phyloP scores from a whole-genome alignment of 1,284 basidiomycete genomes.

The Moesziomyces sp. region DNA sequence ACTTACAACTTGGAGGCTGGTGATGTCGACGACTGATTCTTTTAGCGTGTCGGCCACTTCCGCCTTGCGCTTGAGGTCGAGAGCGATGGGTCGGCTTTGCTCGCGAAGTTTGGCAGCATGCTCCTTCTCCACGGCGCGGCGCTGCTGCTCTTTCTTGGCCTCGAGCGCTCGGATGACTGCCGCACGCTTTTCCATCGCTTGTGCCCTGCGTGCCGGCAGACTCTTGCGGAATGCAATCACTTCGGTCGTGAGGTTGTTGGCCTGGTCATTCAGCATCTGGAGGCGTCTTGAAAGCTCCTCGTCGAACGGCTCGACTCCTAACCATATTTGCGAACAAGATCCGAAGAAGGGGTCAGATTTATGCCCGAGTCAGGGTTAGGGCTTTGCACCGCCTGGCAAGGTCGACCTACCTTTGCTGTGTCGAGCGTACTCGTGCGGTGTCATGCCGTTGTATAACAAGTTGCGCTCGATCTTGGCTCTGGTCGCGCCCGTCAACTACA shows the following conservation, averaged over 20 bases:
- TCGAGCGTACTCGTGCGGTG: conserved; percentile 27
- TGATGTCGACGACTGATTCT: conserved; percentile 40
- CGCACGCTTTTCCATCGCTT: conserved; percentile 40
- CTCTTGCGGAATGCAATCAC: conserved; percentile 41
- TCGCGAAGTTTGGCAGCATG: conserved; percentile 21
- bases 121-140: conserved; percentile 25
- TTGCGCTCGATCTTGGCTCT: conserved; percentile 45
- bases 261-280: conserved; percentile 36
- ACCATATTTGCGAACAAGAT: no score
- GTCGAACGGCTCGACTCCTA: conserved; percentile 35
- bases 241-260: conserved; percentile 40
- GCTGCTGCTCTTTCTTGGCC: conserved; percentile 41
- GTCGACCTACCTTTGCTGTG: conserved; percentile 40
- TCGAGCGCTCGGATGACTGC: conserved; percentile 37
- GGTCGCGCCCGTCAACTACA: conserved; percentile 34
- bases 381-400: background rate
- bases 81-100: conserved; percentile 22
- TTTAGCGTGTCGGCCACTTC: conserved; percentile 41
- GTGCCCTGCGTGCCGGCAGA: conserved; percentile 33
- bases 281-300: conserved; percentile 39
- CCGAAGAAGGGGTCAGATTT: no score
- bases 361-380: no score
- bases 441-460: conserved; percentile 42
- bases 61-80: conserved; percentile 42
- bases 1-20: conserved; percentile 44